Evolutionary conservation across 2,329 filamentous ascomycete species (phyloP).

Genomic region (Penicillium sp.): DNA sequence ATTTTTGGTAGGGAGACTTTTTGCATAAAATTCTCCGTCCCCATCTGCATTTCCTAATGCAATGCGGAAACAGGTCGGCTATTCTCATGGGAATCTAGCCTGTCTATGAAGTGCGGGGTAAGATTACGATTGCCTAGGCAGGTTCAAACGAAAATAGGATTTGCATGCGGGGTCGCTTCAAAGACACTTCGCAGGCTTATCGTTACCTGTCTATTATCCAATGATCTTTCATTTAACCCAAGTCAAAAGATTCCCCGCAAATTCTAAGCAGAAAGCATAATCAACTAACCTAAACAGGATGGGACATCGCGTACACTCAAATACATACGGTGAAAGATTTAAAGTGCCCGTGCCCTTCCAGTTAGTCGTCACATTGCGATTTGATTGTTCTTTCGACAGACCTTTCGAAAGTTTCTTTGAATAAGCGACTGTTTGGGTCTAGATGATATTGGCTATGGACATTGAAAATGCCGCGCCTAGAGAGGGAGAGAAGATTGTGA

Average conservation of each 20-base stretch:
- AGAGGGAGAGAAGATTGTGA: background rate
- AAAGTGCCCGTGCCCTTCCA: background rate
- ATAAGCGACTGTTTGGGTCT: background rate
- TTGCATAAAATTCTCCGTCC: too few species aligned
- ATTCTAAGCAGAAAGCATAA: background rate
- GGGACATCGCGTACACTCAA: background rate
- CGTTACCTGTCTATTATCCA: background rate
- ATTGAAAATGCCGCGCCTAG: background rate
- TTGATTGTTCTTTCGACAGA: background rate
- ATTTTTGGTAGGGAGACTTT: too few species aligned
- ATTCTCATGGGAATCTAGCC: too few species aligned
- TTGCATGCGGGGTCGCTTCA: conserved; percentile 1
- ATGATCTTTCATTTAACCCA: too few species aligned
- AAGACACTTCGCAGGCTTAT: background rate
- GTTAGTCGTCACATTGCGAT: too few species aligned
- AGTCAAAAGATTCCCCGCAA: too few species aligned
- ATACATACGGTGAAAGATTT: background rate
- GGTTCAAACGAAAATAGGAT: background rate
- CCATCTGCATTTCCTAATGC: too few species aligned
- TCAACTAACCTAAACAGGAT: background rate
- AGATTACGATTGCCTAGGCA: background rate
- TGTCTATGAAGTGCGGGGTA: too few species aligned
- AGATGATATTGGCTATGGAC: background rate
- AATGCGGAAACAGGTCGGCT: too few species aligned
- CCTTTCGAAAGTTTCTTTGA: background rate